A percentile compares a stretch with the other conserved stretches of the same genome.
Conservation (phyloP, 2,329 filamentous ascomycete species). For the Endothia cerciana region DNA sequence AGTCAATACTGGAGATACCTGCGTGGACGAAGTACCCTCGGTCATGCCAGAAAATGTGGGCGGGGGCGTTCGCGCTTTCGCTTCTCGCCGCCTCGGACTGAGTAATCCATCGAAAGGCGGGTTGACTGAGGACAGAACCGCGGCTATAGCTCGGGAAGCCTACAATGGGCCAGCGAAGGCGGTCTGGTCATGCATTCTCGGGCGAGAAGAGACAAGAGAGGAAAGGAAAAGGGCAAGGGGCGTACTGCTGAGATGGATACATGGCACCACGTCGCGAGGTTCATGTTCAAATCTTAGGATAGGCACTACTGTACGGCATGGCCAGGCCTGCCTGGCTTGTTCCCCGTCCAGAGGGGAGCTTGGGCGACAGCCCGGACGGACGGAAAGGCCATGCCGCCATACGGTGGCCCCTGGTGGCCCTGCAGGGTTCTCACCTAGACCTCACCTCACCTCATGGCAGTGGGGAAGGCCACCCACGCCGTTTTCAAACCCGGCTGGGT, state of each 20-base stretch:
- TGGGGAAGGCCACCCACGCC: background rate
- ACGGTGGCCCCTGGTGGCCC: background rate
- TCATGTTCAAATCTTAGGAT: no score
- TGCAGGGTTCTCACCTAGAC: constrained; percentile 4
- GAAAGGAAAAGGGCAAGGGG: background rate
- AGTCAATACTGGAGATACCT: background rate
- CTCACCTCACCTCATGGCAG: constrained; percentile 24
- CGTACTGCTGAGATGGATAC: no score
- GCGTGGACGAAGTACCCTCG: background rate
- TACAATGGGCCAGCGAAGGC: no score
- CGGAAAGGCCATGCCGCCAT: constrained; percentile 21
- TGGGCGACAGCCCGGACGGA: constrained; percentile 24
- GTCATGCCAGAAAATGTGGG: background rate
- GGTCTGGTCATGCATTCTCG: background rate
- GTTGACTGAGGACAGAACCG: background rate
- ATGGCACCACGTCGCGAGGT: no score
- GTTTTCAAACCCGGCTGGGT: constrained; percentile 25
- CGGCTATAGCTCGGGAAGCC: background rate
- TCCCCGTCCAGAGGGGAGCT: background rate
- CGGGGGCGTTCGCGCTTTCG: constrained; percentile 9
- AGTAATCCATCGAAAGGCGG: background rate
- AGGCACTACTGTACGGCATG: background rate
- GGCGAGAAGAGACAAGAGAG: no score
- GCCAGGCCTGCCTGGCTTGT: no score
- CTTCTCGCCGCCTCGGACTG: constrained; percentile 15